Evolutionary conservation across 805 yeast species (phyloP), one percentile per base, ranked within the genome.

Genomic region (Candida morakotiae): DNA sequence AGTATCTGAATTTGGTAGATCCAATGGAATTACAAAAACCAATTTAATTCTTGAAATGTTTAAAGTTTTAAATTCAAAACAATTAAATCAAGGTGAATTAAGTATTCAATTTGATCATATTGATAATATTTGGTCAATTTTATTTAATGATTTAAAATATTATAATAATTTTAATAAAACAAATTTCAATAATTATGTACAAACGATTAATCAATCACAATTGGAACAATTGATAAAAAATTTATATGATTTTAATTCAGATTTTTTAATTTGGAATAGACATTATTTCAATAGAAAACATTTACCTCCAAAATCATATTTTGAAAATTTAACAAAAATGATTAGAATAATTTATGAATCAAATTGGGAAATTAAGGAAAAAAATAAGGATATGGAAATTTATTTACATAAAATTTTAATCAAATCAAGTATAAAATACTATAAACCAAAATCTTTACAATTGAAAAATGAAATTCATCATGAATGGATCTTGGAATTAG

Each of bases 351-450:
- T 63, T 11, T 51, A 13, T 9, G 34, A 39, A 9, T 32, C 52
- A 11, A 48, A 61, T 2, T 63, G 69, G 67, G n/a, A n/a, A n/a
- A n/a, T n/a, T n/a, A 26, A 45, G 3, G 40, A 44, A 7, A 34
- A 37, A 27, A 41, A 40, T 16, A 36, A 34, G 9, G 41, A 38
- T 2, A 42, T 46, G 14, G 44, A 45, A 15, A 35, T 53, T 22
- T 15, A 17, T 5, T 42, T 51, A 35, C 67, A 63, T 40, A 53
- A 48, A 35, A 42, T 46, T 19, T 45, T 63, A 17, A 41, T 63
- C 19, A 50, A 51, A 32, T 39, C 62, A 5, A 61, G 64, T 2
- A 54, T 63, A 13, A 41, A 56, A 30, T 43, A 58, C 40, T 62
- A 53, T 40, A 51, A 43, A 28, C 67, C 69, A 1, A 44, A 44